A percentile compares a stretch with the other conserved stretches of the same genome.
phyloP scores from a whole-genome alignment of 805 yeast species.

The Candida loeiensis region DNA sequence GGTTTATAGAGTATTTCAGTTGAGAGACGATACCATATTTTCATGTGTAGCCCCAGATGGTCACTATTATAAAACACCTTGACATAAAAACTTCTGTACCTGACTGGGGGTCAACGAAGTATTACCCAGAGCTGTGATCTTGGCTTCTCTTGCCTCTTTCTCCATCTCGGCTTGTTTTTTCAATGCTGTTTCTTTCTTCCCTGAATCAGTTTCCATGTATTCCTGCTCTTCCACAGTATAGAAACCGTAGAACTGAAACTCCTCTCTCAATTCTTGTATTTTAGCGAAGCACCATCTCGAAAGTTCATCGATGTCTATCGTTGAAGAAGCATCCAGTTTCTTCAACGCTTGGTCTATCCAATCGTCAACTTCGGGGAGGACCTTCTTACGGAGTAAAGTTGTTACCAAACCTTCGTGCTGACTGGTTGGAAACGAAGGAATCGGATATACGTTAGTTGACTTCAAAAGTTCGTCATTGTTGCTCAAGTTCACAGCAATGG shows the following conservation, averaged over 20 bases:
- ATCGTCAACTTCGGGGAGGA: conserved; percentile 82
- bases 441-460: conserved; percentile 76
- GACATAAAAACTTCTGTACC: conserved; percentile 39
- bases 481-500: conserved; percentile 69
- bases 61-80: conserved; percentile 24
- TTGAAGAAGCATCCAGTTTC: conserved; percentile 9
- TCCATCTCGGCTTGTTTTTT: conserved; percentile 19
- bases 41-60: too few species aligned
- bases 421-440: conserved; percentile 79
- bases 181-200: conserved; percentile 24
- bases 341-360: conserved; percentile 56
- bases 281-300: conserved; percentile 63
- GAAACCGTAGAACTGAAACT: conserved; percentile 62
- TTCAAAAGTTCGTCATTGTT: conserved; percentile 56
- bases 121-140: conserved; percentile 25
- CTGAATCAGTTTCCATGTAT: conserved; percentile 29
- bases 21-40: too few species aligned
- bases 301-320: conserved; percentile 44
- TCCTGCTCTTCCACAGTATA: conserved; percentile 48
- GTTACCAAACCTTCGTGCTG: conserved; percentile 80
- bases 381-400: conserved; percentile 81
- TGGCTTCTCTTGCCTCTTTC: conserved; percentile 24
- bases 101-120: conserved; percentile 30
- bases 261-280: conserved; percentile 51
- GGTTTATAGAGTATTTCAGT: too few species aligned